Percentiles rank a stretch among this genome's conserved stretches.
These are phyloP conservation scores for Chamaenerion angustifolium DNA, from an alignment of 345 rosid genomes.

Conservation along the genomic window DNA sequence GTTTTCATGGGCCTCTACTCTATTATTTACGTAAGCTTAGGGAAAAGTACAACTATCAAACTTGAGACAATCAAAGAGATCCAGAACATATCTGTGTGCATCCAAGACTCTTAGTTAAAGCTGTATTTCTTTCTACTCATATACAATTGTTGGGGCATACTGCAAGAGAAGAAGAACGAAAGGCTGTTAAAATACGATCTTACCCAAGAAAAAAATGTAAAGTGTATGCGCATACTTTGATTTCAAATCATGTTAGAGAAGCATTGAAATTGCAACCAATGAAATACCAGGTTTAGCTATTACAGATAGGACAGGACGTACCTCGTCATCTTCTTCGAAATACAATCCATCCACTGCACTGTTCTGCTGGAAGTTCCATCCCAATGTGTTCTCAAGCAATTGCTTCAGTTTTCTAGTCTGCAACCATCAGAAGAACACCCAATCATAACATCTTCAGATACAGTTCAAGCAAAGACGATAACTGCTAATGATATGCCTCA, in stretches of 20 bases:
- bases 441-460: not conserved
- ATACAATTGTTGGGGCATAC: constrained; percentile 90
- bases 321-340: constrained; percentile 85
- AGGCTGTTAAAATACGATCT: not conserved
- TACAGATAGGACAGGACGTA: constrained; percentile 3
- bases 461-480: not conserved
- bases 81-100: no score
- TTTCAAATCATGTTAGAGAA: no score
- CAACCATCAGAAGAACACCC: constrained; percentile 4
- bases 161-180: constrained; percentile 17
- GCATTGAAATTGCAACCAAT: not conserved
- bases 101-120: no score
- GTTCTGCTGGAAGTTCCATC: constrained; percentile 67
- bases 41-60: no score
- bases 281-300: no score
- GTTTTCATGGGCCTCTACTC: no score
- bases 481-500: not conserved
- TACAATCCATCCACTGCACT: constrained; percentile 36
- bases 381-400: constrained; percentile 55
- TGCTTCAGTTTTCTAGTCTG: constrained; percentile 71
- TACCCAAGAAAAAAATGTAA: no score
- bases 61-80: no score
- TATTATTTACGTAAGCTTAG: no score
- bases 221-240: no score
- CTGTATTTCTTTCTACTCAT: constrained; percentile 15